phyloP scores from a whole-genome alignment of 306 rosid genomes.

The Lagenaria siceraria region DNA sequence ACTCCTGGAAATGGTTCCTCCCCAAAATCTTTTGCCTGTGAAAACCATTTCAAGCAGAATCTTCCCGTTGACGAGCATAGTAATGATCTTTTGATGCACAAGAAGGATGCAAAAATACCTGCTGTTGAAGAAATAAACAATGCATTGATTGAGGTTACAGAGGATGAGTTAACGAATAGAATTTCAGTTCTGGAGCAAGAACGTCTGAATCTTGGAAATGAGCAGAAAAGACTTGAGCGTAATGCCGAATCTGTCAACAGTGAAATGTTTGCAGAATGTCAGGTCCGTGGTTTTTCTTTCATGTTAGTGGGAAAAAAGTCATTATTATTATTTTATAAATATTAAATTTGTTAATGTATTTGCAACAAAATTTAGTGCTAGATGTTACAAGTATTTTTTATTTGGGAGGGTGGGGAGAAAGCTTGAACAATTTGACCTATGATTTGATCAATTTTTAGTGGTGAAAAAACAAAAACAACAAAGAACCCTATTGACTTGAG shows the following conservation, averaged over 20 bases:
- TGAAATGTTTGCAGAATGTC: slow-evolving; percentile 86
- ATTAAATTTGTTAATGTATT: neutral
- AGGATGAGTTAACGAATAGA: slow-evolving; percentile 11
- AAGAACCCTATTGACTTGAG: too few species aligned
- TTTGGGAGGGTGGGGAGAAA: neutral
- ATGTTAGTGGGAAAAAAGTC: neutral
- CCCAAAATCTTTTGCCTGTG: slow-evolving; percentile 17
- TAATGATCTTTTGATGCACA: slow-evolving; percentile 16
- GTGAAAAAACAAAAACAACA: neutral
- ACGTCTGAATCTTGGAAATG: slow-evolving; percentile 43
- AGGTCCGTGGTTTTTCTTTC: slow-evolving; percentile 37
- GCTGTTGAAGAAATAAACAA: neutral
- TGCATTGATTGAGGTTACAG: slow-evolving; percentile 14
- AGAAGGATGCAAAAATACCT: slow-evolving; percentile 19
- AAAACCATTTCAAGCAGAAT: slow-evolving; percentile 15
- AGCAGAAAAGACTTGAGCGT: slow-evolving; percentile 79
- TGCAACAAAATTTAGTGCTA: neutral
- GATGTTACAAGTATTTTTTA: neutral
- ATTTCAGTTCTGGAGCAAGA: slow-evolving; percentile 55
- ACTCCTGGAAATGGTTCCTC: slow-evolving; percentile 18
- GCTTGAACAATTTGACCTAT: neutral
- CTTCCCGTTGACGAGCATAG: slow-evolving; percentile 16
- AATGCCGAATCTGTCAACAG: slow-evolving; percentile 80
- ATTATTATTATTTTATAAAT: too few species aligned
- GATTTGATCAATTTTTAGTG: neutral